Base-by-base conservation (phyloP, 352 stramenopile genomes). In the Phytophthora pini region DNA sequence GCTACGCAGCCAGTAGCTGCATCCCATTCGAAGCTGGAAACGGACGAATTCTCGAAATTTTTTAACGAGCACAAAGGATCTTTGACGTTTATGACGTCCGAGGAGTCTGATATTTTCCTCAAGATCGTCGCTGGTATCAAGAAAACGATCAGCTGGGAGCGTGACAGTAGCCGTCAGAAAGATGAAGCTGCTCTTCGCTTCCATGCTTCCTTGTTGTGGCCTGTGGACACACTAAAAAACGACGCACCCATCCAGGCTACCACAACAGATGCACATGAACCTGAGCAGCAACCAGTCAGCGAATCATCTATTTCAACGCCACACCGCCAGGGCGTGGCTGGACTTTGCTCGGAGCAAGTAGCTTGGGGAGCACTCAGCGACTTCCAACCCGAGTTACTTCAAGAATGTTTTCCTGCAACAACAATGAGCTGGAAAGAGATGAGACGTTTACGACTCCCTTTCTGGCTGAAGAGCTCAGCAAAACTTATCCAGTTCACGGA, bases 281-380 rank as follows among this genome's bases (percentile, higher is more conserved):
- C 47, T 45, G 52, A 50, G 12, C 45, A 64, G 9, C 44, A 53
- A 49, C 26, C 15, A 61, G 44, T 46, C 4, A 70, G 55, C 27
- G 45, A 29, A 13, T n/a, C 13, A 13, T 38, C 39, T 47, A 15
- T 12, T 27, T 17, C 29, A 43, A 46, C 45, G n/a, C 31, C 40
- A 32, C 58, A 39, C 1, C 24, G 11, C 22, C 22, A 20, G 12
- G 34, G 13, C 4, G 53, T 63, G n/a, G 53, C 50, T 34, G 84
- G 86, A 1, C 76, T 94, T 67, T 90, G 73, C 71, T 93, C 88
- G 2, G 87, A 94, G 52, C 87, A 93, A 76, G 74, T 96, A 17
- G 80, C 61, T 1, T 94, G 87, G 87, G 84, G 73, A 12, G 79
- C 77, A 24, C 56, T 94, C 10, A 93, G 77, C 39, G 81, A 92